Evolutionary conservation across 352 stramenopile species (phyloP).

Genomic region (Phytophthora pisi): DNA sequence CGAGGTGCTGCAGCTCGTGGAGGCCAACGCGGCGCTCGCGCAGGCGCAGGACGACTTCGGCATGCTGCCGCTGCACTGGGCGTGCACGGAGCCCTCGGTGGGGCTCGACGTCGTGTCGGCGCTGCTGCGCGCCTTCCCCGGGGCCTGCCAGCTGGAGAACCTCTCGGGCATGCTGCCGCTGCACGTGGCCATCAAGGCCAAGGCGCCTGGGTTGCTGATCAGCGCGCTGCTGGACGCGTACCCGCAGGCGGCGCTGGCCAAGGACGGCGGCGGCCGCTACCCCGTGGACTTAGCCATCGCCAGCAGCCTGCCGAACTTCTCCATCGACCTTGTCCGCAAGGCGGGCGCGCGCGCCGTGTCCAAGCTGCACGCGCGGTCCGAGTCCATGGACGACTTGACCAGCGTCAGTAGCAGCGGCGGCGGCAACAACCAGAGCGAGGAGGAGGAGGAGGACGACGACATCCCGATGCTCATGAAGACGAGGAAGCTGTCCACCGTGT

Average conservation of each 20-base stretch:
- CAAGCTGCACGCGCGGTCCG: conserved; percentile 44
- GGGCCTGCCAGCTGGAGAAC: conserved; percentile 68
- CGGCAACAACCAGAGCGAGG: conserved; percentile 33
- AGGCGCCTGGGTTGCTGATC: conserved; percentile 65
- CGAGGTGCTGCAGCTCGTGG: conserved; percentile 54
- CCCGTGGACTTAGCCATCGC: conserved; percentile 69
- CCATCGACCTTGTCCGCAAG: conserved; percentile 75
- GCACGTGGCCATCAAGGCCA: conserved; percentile 80
- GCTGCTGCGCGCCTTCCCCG: conserved; percentile 59
- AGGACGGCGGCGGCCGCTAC: conserved; percentile 61
- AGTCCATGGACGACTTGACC: conserved; percentile 41
- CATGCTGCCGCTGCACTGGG: conserved; percentile 87
- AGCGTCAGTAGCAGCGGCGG: conserved; percentile 29
- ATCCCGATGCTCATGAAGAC: conserved; percentile 52
- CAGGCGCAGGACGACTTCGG: conserved; percentile 81
- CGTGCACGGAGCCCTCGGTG: conserved; percentile 67
- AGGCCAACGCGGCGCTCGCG: conserved; percentile 42
- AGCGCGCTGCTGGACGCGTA: conserved; percentile 55
- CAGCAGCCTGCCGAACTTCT: conserved; percentile 67
- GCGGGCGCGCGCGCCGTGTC: conserved; percentile 38
- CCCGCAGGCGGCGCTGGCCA: conserved; percentile 52
- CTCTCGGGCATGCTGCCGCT: conserved; percentile 80
- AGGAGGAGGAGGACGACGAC: conserved; percentile 24
- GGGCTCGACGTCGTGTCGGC: conserved; percentile 50
- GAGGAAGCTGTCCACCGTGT: conserved; percentile 34